Conservation (phyloP, 371 early-diverging fungal species). For the Pancytospora philotis region DNA sequence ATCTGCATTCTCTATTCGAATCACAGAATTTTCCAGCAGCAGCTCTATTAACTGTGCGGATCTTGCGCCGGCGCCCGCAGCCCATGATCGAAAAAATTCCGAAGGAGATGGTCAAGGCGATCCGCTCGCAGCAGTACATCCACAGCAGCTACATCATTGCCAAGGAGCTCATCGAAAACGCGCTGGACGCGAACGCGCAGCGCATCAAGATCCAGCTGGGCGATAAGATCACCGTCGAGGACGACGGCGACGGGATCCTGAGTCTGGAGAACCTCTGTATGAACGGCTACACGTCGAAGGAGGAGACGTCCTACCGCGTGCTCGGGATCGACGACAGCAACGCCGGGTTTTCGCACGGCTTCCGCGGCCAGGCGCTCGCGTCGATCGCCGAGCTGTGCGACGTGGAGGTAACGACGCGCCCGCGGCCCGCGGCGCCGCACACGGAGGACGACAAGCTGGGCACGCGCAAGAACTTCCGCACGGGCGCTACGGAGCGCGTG, state of each 20-base stretch:
- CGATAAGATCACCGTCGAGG: slow-evolving; percentile 55
- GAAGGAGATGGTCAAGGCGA: slow-evolving; percentile 5
- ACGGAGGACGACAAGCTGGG: not conserved
- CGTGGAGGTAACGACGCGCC: slow-evolving; percentile 44
- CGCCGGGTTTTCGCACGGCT: slow-evolving; percentile 45
- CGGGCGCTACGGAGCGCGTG: not conserved
- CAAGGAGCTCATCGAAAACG: slow-evolving; percentile 91
- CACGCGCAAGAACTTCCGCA: slow-evolving; percentile 15
- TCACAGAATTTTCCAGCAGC: too few species aligned
- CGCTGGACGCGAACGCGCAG: slow-evolving; percentile 77
- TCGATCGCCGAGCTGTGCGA: slow-evolving; percentile 44
- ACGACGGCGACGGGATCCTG: slow-evolving; percentile 53
- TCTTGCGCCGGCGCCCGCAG: too few species aligned
- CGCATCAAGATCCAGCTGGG: slow-evolving; percentile 64
- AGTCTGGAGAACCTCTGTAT: slow-evolving; percentile 10
- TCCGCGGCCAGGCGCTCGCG: slow-evolving; percentile 55
- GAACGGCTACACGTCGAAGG: slow-evolving; percentile 41
- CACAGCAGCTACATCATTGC: slow-evolving; percentile 50
- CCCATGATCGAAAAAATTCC: slow-evolving; percentile 36
- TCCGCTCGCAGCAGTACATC: slow-evolving; percentile 45
- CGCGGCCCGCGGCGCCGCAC: not conserved
- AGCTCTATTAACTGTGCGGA: too few species aligned
- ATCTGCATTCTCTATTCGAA: slow-evolving; percentile 52
- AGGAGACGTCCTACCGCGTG: slow-evolving; percentile 39
- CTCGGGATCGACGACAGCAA: slow-evolving; percentile 9